Evolutionary conservation across 1,139 yeast genomes (phyloP), one percentile per base, ranked within the genome.

Genomic region (Wickerhamomyces sp.): DNA sequence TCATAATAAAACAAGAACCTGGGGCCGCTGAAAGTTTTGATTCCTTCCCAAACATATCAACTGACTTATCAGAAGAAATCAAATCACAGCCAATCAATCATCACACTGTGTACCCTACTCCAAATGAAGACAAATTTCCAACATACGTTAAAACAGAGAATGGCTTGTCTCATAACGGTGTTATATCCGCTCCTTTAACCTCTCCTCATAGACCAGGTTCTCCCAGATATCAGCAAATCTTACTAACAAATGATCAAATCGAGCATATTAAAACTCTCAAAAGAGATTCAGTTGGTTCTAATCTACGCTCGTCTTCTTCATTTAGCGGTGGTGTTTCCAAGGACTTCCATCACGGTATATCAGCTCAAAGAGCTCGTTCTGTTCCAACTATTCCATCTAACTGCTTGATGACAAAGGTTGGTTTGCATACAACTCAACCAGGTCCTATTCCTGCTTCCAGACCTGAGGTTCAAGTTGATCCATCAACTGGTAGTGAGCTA

Each of bases 381-480:
- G 43, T 33, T 7, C 47, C 49, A 20, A 33, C 35, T 16, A 18
- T 45, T 5, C 33, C 32, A 9, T 7, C 24, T 4, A 30, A 7
- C 18, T 7, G 13, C 24, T 14, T 16, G 16, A 4, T 31, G 15
- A 9, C n/a, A 4, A 38, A 24, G 20, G n/a, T 19, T 16, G 41
- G 41, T 3, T 5, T 28, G 4, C 55, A 48, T 33, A 49, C 54
- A 1, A 45, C 51, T 8, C 55, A 51, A 34, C 61, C 61, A 2
- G 63, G 63, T 7, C 63, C 62, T 10, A 56, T 59, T n/a, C 61
- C 61, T 3, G 62, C 62, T 2, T 43, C 60, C 1, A 47, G 46
- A 28, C 61, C 62, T 25, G 42, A 33, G 31, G 27, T 57, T 2
- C 27, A 40, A 7, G 34, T 42, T 19, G 58, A 57, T 36, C 42